These are phyloP conservation scores for Lepiota subincarnata DNA, from an alignment of 768 basidiomycete genomes.

Conservation along the genomic window DNA sequence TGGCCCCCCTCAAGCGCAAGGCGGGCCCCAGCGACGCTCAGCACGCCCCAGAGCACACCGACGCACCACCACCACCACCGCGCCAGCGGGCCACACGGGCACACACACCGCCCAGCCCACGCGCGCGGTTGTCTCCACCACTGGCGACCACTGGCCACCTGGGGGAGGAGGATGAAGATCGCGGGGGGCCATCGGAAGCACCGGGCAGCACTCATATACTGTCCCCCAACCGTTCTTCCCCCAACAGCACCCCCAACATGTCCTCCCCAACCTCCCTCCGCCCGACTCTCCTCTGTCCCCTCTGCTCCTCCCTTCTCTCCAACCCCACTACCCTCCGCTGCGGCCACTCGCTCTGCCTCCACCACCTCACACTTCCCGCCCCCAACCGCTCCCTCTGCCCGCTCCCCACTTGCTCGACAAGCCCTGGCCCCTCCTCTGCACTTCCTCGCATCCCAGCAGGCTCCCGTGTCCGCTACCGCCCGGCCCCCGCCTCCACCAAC, in stretches of 20 bases:
- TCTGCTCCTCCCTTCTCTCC: constrained; percentile 54
- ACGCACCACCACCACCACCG: neutral
- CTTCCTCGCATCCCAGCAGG: constrained; percentile 38
- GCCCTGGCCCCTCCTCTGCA: constrained; percentile 18
- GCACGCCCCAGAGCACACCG: neutral
- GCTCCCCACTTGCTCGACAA: constrained; percentile 26
- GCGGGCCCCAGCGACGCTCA: neutral
- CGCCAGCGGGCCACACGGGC: neutral
- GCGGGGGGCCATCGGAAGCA: constrained; percentile 3
- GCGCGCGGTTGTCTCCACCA: too few relatives aligned
- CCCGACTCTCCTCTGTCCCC: constrained; percentile 47
- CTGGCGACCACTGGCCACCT: neutral
- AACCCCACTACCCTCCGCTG: constrained; percentile 71
- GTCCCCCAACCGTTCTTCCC: neutral
- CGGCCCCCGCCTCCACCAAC: constrained; percentile 25
- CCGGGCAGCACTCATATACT: neutral
- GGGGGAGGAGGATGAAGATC: constrained; percentile 8
- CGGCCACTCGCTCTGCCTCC: constrained; percentile 76
- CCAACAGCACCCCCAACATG: constrained; percentile 4
- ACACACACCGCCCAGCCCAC: neutral
- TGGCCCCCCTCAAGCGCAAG: constrained; percentile 10
- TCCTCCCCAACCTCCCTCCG: constrained; percentile 19
- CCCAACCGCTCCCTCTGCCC: constrained; percentile 22
- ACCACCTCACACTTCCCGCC: constrained; percentile 42
- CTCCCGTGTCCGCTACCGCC: constrained; percentile 29